A percentile compares a stretch with the other conserved stretches of the same genome.
These are phyloP conservation scores for Cyclotella choctawhatcheeana DNA, from an alignment of 108 stramenopile species.

Conservation along the genomic window DNA sequence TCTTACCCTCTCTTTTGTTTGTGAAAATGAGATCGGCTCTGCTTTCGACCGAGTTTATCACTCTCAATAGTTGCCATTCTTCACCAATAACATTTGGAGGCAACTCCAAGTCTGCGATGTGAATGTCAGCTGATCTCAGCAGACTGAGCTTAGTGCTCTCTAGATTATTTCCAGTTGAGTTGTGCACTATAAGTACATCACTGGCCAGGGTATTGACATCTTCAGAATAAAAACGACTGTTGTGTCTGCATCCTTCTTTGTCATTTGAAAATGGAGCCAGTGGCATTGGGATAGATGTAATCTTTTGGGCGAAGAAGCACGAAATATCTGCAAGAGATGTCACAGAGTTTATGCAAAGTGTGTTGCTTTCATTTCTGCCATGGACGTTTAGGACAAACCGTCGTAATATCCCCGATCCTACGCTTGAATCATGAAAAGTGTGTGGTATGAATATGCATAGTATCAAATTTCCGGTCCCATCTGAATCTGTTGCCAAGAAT, in stretches of 20 bases:
- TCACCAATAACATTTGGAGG: slow-evolving; percentile 10
- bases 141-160: slow-evolving; percentile 33
- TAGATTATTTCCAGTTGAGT: background rate
- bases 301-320: slow-evolving; percentile 24
- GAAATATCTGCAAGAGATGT: slow-evolving; percentile 20
- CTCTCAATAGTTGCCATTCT: slow-evolving; percentile 1
- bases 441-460: slow-evolving; percentile 45
- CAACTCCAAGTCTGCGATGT: slow-evolving; percentile 54
- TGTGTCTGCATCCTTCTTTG: background rate
- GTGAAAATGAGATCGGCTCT: slow-evolving; percentile 50
- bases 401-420: slow-evolving; percentile 22
- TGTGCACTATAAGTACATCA: slow-evolving; percentile 59
- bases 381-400: slow-evolving; percentile 41
- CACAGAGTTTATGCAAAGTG: slow-evolving; percentile 18
- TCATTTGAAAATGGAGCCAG: slow-evolving; percentile 30
- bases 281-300: slow-evolving; percentile 58
- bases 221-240: slow-evolving; percentile 28
- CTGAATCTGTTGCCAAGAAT: slow-evolving; percentile 44
- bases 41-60: slow-evolving; percentile 58
- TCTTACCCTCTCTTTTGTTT: background rate
- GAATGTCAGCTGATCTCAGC: slow-evolving; percentile 50
- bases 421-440: slow-evolving; percentile 7
- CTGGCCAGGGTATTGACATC: slow-evolving; percentile 54
- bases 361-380: background rate
- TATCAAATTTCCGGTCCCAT: slow-evolving; percentile 42